Conservation (phyloP, 2,329 filamentous ascomycete genomes). For the Chaetothyriales sp. region DNA sequence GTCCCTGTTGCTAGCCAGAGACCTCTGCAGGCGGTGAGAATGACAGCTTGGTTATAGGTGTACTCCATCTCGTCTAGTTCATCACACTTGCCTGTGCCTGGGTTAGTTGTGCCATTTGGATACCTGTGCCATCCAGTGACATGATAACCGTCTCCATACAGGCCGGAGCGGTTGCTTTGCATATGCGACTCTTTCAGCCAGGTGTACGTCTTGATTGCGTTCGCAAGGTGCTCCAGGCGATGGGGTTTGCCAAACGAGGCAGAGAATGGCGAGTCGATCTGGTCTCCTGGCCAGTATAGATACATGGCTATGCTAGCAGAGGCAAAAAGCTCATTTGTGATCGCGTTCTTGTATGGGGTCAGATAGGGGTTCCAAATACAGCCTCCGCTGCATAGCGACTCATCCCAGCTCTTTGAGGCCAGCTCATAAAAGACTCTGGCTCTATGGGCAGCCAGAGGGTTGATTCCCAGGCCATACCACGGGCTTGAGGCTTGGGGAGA, state of each 20-base stretch:
- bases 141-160: conserved; percentile 83
- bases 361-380: conserved; percentile 81
- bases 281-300: conserved; percentile 68
- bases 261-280: conserved; percentile 50
- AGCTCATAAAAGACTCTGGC: conserved; percentile 76
- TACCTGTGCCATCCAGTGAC: conserved; percentile 46
- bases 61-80: conserved; percentile 75
- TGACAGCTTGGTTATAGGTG: conserved; percentile 88
- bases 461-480: conserved; percentile 69
- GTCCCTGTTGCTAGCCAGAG: conserved; percentile 66
- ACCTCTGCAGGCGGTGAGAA: conserved; percentile 66
- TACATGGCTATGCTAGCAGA: conserved; percentile 81
- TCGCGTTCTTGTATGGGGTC: conserved; percentile 83
- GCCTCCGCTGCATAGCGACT: conserved; percentile 63
- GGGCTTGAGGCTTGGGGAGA: conserved; percentile 8
- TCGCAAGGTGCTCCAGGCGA: conserved; percentile 52
- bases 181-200: conserved; percentile 73
- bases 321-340: conserved; percentile 85
- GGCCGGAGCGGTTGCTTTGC: conserved; percentile 50
- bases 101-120: conserved; percentile 34
- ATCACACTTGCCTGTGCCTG: conserved; percentile 60
- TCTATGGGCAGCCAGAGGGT: conserved; percentile 63
- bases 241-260: conserved; percentile 24
- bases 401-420: conserved; percentile 67
- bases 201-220: conserved; percentile 60